Conservation (phyloP, 129 eudicot species). For the Lactuca saligna region DNA sequence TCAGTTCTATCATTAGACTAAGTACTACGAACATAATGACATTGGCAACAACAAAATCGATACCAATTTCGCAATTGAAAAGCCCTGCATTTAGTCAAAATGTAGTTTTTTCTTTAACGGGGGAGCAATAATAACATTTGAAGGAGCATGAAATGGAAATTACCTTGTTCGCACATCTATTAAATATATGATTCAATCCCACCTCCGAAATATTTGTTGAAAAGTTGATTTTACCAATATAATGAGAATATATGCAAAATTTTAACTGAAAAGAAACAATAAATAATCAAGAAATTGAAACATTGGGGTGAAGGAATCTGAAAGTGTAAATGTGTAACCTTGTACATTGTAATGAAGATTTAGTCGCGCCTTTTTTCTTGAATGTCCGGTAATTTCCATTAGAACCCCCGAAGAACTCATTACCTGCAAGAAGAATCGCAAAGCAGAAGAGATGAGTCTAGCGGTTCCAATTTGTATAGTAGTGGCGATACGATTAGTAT, state of each 20-base stretch:
- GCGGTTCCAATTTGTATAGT: too few species aligned
- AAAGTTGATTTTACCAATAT: slow-evolving; percentile 11
- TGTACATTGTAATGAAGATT: slow-evolving; percentile 27
- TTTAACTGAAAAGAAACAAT: not conserved
- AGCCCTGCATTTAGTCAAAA: not conserved
- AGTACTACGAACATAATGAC: too few species aligned
- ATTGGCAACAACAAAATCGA: not conserved
- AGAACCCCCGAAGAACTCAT: not conserved
- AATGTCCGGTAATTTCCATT: slow-evolving; percentile 21
- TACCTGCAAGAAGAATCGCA: too few species aligned
- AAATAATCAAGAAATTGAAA: not conserved
- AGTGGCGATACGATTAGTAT: too few species aligned
- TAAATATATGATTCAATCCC: slow-evolving; percentile 32
- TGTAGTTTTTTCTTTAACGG: not conserved
- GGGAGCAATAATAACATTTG: not conserved
- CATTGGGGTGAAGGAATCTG: not conserved
- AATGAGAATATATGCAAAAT: not conserved
- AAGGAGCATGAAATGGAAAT: slow-evolving; percentile 6
- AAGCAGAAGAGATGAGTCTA: too few species aligned
- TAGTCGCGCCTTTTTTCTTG: slow-evolving; percentile 14
- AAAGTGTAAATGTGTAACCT: slow-evolving; percentile 17
- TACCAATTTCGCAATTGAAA: slow-evolving; percentile 5
- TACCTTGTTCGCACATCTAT: slow-evolving; percentile 43
- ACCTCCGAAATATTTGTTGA: slow-evolving; percentile 33
- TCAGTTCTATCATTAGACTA: too few species aligned